Base-by-base conservation (phyloP, 2,329 filamentous ascomycete species). In the Fusarium verrucosum region DNA sequence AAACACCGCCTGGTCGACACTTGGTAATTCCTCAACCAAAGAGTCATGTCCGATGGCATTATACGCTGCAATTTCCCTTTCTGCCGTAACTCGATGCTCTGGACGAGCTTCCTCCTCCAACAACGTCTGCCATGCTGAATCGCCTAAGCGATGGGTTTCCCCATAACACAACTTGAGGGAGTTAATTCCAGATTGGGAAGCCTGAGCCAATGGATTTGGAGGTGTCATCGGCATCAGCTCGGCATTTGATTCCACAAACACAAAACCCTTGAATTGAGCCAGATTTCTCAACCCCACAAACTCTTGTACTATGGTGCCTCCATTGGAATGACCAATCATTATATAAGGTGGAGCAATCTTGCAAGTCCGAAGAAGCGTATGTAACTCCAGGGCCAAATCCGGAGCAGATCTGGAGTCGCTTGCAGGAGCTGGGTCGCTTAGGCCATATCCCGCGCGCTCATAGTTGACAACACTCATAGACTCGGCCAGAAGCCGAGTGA, bases 321-420 rank as follows among this genome's bases (percentile, higher is more conserved):
- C 51, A 5, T 43, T 43, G 1, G 44, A 44, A 8, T 66, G 56
- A 6, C 35, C 37, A 2, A 65, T 26, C 7, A 65, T 20, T 26
- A 66, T 65, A 17, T 65, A 66, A 3, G 62, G 62, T 1, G 62
- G 61, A 1, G 62, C 28, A 13, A 66, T 41, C 20, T 65, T 65
- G 1, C 56, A 47, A 17, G 19, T 44, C 10, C 50, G 41, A 2
- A 66, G n/a, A 13, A 66, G 32, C 3, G 13, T n/a, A 9, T 65
- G 47, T 4, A 66, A 9, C 14, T 66, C 62, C 5, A 32, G 22
- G 4, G 62, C 61, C 4, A 66, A 13, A 10, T 56, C 51, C 5
- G 7, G 17, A 2, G 37, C 44, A 5, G 56, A 38, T 9, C 61
- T 50, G 2, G 38, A 13, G 13, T 25, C 20, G 3, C 6, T 11